Conservation (phyloP, 495 filamentous ascomycete species). For the Aspergillus kassunensis region DNA sequence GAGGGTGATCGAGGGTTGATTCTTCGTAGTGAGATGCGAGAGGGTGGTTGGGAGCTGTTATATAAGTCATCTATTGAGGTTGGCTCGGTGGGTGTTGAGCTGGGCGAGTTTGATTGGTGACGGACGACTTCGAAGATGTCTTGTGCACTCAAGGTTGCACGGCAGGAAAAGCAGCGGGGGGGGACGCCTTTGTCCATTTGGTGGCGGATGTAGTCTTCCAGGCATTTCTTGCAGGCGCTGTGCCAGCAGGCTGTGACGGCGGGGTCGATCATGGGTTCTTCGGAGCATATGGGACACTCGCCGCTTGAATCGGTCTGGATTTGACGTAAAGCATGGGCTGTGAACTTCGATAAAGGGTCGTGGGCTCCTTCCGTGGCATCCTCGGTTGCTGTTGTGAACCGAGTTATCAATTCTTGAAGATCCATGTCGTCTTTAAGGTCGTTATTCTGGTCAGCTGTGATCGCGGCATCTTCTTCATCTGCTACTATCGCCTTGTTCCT, state of each 20-base stretch:
- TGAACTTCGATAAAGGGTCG: conserved; percentile 55
- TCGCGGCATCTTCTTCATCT: conserved; percentile 82
- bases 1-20: conserved; percentile 64
- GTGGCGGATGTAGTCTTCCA: conserved; percentile 81
- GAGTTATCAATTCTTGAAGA: conserved; percentile 74
- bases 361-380: conserved; percentile 28
- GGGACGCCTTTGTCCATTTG: conserved; percentile 70
- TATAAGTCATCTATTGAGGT: conserved; percentile 22
- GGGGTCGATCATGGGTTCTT: conserved; percentile 91
- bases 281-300: conserved; percentile 92
- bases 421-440: conserved; percentile 97
- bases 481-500: conserved; percentile 78
- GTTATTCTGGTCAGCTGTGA: conserved; percentile 70
- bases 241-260: conserved; percentile 96
- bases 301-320: conserved; percentile 83
- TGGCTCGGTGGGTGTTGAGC: conserved; percentile 21
- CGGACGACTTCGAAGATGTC: conserved; percentile 89
- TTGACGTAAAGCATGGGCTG: conserved; percentile 79
- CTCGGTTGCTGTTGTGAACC: conserved; percentile 68
- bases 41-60: conserved; percentile 36
- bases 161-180: conserved; percentile 84
- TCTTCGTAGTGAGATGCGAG: conserved; percentile 76
- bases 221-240: conserved; percentile 88
- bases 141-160: conserved; percentile 71
- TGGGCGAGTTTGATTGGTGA: conserved; percentile 39